phyloP scores from a whole-genome alignment of 1,139 yeast species.

The Nadsonia starkeyi-henricii region DNA sequence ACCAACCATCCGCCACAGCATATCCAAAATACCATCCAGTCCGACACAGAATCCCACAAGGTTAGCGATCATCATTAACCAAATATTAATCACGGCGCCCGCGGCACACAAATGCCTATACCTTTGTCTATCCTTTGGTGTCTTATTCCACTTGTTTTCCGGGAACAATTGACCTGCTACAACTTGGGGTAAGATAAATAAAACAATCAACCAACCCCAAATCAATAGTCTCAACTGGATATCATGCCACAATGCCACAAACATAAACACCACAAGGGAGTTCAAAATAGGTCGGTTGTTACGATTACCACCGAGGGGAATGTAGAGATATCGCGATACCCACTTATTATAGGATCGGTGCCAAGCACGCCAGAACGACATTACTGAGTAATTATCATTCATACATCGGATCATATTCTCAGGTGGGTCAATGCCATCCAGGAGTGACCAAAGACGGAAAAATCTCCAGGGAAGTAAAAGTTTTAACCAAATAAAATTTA shows the following conservation, averaged over 20 bases:
- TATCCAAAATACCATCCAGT: conserved; percentile 58
- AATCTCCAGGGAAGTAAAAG: conserved; percentile 91
- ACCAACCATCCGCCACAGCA: conserved; percentile 56
- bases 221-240: conserved; percentile 69
- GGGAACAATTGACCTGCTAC: conserved; percentile 34
- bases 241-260: conserved; percentile 98
- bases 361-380: conserved; percentile 98
- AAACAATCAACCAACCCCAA: conserved; percentile 94
- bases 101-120: conserved; percentile 69
- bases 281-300: conserved; percentile 47
- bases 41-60: conserved; percentile 91
- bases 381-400: conserved; percentile 83
- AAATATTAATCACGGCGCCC: conserved; percentile 81
- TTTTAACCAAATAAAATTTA: conserved; percentile 83
- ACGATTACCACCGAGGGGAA: conserved; percentile 76
- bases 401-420: conserved; percentile 96
- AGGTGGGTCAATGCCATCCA: conserved; percentile 91
- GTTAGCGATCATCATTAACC: conserved; percentile 98
- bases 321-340: conserved; percentile 66
- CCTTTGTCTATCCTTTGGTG: conserved; percentile 32
- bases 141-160: neutral
- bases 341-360: conserved; percentile 87
- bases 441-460: conserved; percentile 80
- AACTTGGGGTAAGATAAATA: conserved; percentile 82
- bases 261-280: conserved; percentile 78